Conservation (phyloP, 176 grass and related monocot species). For the Thinopyrum elongatum region DNA sequence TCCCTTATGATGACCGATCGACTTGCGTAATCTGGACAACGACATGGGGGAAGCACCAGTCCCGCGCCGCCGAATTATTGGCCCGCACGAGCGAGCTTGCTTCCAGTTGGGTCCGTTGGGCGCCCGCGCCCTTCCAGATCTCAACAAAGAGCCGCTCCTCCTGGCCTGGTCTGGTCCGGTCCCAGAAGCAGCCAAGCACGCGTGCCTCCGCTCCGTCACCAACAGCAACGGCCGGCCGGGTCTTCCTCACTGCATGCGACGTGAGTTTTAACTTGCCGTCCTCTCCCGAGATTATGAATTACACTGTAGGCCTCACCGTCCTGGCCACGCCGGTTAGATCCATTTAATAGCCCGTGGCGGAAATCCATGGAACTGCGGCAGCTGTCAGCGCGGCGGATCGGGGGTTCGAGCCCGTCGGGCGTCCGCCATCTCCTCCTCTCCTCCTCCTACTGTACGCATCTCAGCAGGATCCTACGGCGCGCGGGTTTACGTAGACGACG, state of each 20-base stretch:
- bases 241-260: background rate
- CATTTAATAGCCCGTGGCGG: background rate
- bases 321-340: background rate
- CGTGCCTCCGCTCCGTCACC: background rate
- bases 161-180: background rate
- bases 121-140: background rate
- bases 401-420: background rate
- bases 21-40: background rate
- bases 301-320: background rate
- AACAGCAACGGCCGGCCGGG: background rate
- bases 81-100: background rate
- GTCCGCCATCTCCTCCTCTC: background rate
- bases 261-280: background rate
- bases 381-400: background rate
- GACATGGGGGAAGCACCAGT: background rate
- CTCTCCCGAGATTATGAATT: background rate
- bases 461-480: background rate
- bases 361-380: conserved; percentile 8
- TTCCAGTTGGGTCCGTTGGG: background rate
- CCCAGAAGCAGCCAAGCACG: background rate
- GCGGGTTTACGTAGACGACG: background rate
- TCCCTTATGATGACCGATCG: background rate
- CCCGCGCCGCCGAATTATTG: background rate
- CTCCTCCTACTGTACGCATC: background rate
- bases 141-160: background rate